Conservation (phyloP, 129 eudicot species). For the Artemisia tridentata region DNA sequence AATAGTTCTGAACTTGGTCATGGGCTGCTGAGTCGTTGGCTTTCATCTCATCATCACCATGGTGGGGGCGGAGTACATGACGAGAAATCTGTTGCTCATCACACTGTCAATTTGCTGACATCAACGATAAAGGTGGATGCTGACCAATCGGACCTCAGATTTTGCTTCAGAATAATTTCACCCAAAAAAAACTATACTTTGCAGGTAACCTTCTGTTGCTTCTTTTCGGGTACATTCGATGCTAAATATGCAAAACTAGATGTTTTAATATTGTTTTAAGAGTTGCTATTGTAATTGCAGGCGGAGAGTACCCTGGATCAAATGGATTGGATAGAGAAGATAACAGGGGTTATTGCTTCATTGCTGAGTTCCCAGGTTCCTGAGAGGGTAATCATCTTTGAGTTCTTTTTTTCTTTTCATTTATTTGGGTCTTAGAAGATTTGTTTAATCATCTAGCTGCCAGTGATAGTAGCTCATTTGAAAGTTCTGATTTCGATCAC, state of each 20-base stretch:
- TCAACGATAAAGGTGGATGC: conserved; percentile 97
- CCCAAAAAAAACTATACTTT: conserved; percentile 95
- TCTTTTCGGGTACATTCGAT: neutral
- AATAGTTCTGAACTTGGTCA: conserved; percentile 98
- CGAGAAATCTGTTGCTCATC: conserved; percentile 98
- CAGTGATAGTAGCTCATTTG: conserved; percentile 90
- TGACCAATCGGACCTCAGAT: conserved; percentile 92
- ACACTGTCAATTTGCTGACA: conserved; percentile 90
- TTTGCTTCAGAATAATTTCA: conserved; percentile 92
- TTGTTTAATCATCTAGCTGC: conserved; percentile 83
- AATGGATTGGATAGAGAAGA: too few relatives aligned
- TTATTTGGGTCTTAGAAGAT: too few relatives aligned
- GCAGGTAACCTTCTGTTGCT: conserved; percentile 49
- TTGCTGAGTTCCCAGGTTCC: too few relatives aligned
- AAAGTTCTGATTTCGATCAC: conserved; percentile 90
- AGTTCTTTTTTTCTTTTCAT: too few relatives aligned
- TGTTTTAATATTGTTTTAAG: neutral
- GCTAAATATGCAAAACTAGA: neutral
- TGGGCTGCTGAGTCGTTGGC: conserved; percentile 97
- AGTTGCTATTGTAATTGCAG: conserved; percentile 45
- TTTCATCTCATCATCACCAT: conserved; percentile 65
- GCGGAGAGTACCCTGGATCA: conserved; percentile 97
- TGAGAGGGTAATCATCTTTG: too few relatives aligned
- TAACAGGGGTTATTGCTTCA: too few relatives aligned
- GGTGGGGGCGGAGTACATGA: conserved; percentile 83